Evolutionary conservation across 345 rosid species (phyloP).

Genomic region (Camelina laxa): DNA sequence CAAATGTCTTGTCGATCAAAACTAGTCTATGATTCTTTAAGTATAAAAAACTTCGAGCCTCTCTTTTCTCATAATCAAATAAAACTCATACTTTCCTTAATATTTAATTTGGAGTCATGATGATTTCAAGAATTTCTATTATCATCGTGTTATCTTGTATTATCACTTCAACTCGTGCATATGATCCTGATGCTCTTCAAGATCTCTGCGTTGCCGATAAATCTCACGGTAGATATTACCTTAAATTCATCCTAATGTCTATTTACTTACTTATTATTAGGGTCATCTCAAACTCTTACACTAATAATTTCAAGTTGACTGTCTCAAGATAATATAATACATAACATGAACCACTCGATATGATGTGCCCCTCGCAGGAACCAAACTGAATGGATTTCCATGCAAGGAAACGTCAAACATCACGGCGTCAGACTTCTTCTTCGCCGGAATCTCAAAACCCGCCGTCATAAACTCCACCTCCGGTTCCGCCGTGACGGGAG

Average conservation of each 20-base stretch:
- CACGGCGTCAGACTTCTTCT: constrained; percentile 63
- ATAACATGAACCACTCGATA: constrained; percentile 16
- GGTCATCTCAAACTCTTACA: not conserved
- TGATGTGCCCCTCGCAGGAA: constrained; percentile 43
- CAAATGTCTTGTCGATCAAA: constrained; percentile 24
- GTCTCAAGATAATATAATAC: not conserved
- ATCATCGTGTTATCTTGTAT: constrained; percentile 31
- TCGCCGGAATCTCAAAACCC: constrained; percentile 58
- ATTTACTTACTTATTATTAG: not conserved
- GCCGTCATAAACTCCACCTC: constrained; percentile 52
- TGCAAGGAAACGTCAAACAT: constrained; percentile 60
- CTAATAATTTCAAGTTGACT: not conserved
- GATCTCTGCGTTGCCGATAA: constrained; percentile 67
- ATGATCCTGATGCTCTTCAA: constrained; percentile 71
- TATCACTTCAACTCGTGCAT: constrained; percentile 45
- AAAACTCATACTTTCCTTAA: not conserved
- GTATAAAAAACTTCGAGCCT: constrained; percentile 8
- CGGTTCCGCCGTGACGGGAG: constrained; percentile 60
- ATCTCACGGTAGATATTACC: constrained; percentile 27
- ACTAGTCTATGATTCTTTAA: constrained; percentile 19
- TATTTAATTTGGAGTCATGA: constrained; percentile 20
- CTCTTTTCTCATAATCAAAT: not conserved
- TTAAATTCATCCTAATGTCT: not conserved
- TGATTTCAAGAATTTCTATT: constrained; percentile 13
- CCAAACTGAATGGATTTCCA: constrained; percentile 61